Percentiles rank a stretch among this genome's conserved stretches.
phyloP scores from a whole-genome alignment of 1,139 yeast genomes.

The Taphrina wiesneri region DNA sequence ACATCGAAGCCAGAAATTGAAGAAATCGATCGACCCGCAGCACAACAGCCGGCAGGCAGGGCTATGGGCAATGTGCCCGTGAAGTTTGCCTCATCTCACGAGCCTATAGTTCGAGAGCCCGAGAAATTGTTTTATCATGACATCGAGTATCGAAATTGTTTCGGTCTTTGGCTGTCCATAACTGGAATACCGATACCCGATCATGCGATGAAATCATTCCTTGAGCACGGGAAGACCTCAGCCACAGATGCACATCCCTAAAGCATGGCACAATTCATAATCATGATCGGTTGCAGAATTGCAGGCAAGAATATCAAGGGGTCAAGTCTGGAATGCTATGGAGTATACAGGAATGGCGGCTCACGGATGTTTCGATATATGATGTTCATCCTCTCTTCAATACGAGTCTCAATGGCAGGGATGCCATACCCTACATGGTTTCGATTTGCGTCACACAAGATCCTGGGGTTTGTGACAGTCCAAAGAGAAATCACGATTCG shows the following conservation, averaged over 20 bases:
- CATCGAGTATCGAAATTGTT: conserved; percentile 22
- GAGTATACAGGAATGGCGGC: too few species aligned
- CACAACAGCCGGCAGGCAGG: not conserved
- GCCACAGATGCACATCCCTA: not conserved
- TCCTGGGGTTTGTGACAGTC: not conserved
- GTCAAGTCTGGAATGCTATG: too few species aligned
- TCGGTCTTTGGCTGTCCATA: conserved; percentile 24
- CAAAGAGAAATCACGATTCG: not conserved
- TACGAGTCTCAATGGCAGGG: too few species aligned
- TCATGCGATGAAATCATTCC: not conserved
- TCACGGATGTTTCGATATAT: too few species aligned
- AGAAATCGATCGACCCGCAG: too few species aligned
- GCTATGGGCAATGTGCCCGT: not conserved
- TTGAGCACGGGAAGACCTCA: not conserved
- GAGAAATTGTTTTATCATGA: not conserved
- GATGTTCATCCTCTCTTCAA: too few species aligned
- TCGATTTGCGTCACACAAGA: too few species aligned
- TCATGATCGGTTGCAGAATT: too few species aligned
- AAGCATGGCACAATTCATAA: too few species aligned
- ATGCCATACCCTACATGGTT: too few species aligned
- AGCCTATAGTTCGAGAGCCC: not conserved
- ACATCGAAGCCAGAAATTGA: too few species aligned
- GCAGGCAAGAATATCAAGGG: too few species aligned
- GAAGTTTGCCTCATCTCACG: conserved; percentile 7
- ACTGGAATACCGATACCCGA: not conserved